Evolutionary conservation across 192 early-diverging fungal species (phyloP).

Genomic region (Haplosporangium gracile): DNA sequence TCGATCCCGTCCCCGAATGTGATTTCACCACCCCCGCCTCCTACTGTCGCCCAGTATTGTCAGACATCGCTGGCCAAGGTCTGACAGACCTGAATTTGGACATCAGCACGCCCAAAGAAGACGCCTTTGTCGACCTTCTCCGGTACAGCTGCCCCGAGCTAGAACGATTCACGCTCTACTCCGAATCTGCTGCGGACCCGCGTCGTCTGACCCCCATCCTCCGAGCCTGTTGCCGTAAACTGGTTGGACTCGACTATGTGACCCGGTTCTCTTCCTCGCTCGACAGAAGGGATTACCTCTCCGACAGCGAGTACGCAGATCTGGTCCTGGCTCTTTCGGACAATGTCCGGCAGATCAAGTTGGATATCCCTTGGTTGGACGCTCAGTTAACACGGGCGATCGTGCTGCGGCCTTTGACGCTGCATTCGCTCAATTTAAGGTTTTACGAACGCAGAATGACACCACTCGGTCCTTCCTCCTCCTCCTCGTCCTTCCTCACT

Average conservation of each 20-base stretch:
- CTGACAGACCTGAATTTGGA: conserved; percentile 25
- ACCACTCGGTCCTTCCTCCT: background rate
- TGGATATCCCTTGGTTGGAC: conserved; percentile 43
- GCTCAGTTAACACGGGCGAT: conserved; percentile 21
- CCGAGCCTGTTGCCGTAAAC: conserved; percentile 15
- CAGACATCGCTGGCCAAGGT: background rate
- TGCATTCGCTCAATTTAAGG: conserved; percentile 3
- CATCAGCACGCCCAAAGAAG: conserved; percentile 22
- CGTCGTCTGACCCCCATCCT: conserved; percentile 25
- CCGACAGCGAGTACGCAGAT: conserved; percentile 35
- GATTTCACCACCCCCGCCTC: background rate
- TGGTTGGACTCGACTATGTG: conserved; percentile 22
- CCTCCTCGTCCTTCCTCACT: background rate
- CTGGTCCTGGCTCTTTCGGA: conserved; percentile 4
- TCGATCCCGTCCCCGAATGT: conserved; percentile 9
- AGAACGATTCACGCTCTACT: conserved; percentile 27
- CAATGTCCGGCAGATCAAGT: conserved; percentile 7
- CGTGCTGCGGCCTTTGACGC: conserved; percentile 8
- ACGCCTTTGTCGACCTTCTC: conserved; percentile 30
- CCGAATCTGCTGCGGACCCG: conserved; percentile 23
- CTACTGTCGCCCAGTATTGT: background rate
- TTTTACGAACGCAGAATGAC: conserved; percentile 19
- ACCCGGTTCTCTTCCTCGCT: conserved; percentile 28
- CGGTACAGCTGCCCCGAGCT: conserved; percentile 28
- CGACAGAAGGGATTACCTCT: conserved; percentile 18